Base-by-base conservation (phyloP, 2,329 filamentous ascomycete genomes). In the Piedraia hortae region DNA sequence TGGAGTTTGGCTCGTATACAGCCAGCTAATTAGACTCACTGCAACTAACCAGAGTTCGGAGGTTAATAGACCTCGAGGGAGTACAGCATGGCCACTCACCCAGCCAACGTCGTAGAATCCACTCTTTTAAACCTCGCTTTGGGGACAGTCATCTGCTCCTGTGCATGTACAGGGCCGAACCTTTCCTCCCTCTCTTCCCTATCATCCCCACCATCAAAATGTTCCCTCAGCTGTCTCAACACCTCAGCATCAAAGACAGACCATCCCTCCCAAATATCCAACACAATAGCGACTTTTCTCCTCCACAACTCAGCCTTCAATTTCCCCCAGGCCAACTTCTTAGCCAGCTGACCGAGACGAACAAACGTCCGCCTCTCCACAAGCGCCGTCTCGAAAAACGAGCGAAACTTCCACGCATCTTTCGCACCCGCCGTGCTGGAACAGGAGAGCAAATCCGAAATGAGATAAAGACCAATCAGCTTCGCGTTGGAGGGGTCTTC, bases 291-390 rank as follows among this genome's bases (percentile, higher is more conserved):
- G 17, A 85, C 54, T 34, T 70, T 77, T 21, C 73, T 60, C 43
- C 72, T 73, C 71, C 74, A 85, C 44, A 82, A 80, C 29, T 85
- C 74, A 3, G 68, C 67, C 10, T 73, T 67, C 29, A 90, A 49
- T 1, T 73, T 62, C 6, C 80, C 80, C 77, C 78, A 89, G 19
- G 56, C 55, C 11, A 72, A 48, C 24, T 62, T 64, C 34, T 69
- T 66, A 5, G 77, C 64, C 27, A 88, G 57, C 24, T 59, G 50
- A 1, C 78, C 78, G 3, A 91, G 55, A 19, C 59, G 56, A 36
- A 73, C 70, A 35, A 90, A 89, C 0, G 68, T 62, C 26, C 62
- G 60, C 25, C 64, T 60, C 5, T 59, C 48, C 14, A 62, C 62
- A 12, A 91, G 52, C 1, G 69, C 62, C 1, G 54, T 52, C 40